Conservation (phyloP, 2,329 filamentous ascomycete genomes). For the Diaporthe citri region DNA sequence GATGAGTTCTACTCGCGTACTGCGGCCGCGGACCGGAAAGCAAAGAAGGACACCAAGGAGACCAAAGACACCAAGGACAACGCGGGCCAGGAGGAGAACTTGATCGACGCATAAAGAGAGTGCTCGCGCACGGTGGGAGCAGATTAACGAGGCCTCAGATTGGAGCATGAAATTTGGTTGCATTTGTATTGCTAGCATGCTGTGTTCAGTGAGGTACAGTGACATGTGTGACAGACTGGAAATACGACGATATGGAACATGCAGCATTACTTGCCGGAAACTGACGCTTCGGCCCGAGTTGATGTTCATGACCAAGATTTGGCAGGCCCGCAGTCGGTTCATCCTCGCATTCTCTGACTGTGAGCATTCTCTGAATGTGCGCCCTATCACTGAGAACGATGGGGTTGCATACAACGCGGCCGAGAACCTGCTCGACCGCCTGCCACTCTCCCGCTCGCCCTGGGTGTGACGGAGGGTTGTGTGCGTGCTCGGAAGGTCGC, state of each 20-base stretch:
- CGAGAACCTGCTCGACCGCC: not conserved
- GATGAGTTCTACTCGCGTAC: slow-evolving; percentile 86
- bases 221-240: slow-evolving; percentile 32
- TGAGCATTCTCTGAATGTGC: not conserved
- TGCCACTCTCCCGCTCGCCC: not conserved
- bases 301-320: not conserved
- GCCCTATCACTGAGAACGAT: not conserved
- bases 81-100: slow-evolving; percentile 49
- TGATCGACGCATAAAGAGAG: slow-evolving; percentile 51
- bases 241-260: slow-evolving; percentile 30
- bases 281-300: not conserved
- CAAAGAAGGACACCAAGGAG: slow-evolving; percentile 66
- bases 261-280: not conserved
- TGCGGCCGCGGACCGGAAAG: slow-evolving; percentile 69
- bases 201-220: slow-evolving; percentile 34
- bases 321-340: not conserved
- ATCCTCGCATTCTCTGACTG: not conserved
- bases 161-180: slow-evolving; percentile 34
- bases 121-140: not conserved
- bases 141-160: slow-evolving; percentile 29
- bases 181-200: slow-evolving; percentile 40
- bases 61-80: slow-evolving; percentile 46
- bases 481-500: slow-evolving; percentile 6
- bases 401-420: slow-evolving; percentile 3
- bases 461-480: slow-evolving; percentile 1